Conservation (phyloP, 2,329 filamentous ascomycete genomes). For the Didymella pomorum region DNA sequence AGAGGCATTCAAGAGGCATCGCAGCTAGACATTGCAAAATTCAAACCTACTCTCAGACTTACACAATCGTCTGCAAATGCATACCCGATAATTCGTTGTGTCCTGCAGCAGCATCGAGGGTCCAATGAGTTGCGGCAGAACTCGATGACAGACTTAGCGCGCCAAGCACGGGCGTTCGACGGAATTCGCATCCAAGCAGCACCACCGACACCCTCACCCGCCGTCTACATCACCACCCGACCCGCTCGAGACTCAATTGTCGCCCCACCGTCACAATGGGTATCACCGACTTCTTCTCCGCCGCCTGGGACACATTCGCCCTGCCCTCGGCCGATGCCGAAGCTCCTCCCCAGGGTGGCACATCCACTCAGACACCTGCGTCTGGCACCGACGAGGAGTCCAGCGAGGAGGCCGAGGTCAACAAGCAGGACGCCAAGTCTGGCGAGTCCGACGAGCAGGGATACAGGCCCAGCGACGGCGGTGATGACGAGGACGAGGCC, state of each 20-base stretch:
- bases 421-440: slow-evolving; percentile 52
- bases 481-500: slow-evolving; percentile 61
- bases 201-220: slow-evolving; percentile 29
- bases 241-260: slow-evolving; percentile 42
- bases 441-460: slow-evolving; percentile 58
- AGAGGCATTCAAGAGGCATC: slow-evolving; percentile 70
- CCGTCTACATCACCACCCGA: slow-evolving; percentile 32
- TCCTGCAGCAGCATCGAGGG: slow-evolving; percentile 3
- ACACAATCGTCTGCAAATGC: neutral
- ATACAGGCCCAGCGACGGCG: slow-evolving; percentile 54
- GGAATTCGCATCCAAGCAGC: slow-evolving; percentile 27
- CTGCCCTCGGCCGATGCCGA: slow-evolving; percentile 56
- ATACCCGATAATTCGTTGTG: neutral
- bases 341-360: slow-evolving; percentile 54
- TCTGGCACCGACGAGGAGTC: slow-evolving; percentile 56
- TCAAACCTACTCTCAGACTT: neutral
- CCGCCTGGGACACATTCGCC: slow-evolving; percentile 71
- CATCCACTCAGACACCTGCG: slow-evolving; percentile 49
- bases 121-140: slow-evolving; percentile 32
- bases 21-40: slow-evolving; percentile 25
- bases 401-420: slow-evolving; percentile 52
- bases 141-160: slow-evolving; percentile 35
- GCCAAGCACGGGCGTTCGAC: slow-evolving; percentile 31
- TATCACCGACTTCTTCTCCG: slow-evolving; percentile 70
- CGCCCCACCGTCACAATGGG: slow-evolving; percentile 60